Evolutionary conservation across 2,329 filamentous ascomycete genomes (phyloP).

Genomic region (Ambrosiella cleistominuta): DNA sequence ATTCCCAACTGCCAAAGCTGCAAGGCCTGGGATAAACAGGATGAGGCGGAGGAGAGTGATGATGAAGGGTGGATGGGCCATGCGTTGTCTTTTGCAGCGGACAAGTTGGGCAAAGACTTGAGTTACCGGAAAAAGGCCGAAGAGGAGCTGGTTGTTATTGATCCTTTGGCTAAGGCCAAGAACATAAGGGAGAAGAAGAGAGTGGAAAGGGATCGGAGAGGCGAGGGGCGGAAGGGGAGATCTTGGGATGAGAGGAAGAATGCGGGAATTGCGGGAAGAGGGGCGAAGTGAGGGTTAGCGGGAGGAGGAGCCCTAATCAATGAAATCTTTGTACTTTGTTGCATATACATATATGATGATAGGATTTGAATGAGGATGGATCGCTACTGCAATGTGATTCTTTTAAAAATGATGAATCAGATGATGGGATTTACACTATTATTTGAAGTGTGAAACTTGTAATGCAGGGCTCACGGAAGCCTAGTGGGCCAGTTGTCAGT

Average conservation of each 20-base stretch:
- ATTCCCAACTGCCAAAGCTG: slow-evolving; percentile 92
- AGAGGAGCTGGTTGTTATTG: slow-evolving; percentile 82
- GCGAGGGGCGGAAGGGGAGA: slow-evolving; percentile 28
- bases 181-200: slow-evolving; percentile 50
- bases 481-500: too few species aligned
- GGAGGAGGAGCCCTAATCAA: background rate
- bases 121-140: slow-evolving; percentile 82
- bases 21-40: slow-evolving; percentile 58
- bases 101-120: slow-evolving; percentile 78
- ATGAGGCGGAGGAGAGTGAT: slow-evolving; percentile 24
- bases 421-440: too few species aligned
- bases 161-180: slow-evolving; percentile 67
- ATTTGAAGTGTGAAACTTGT: too few species aligned
- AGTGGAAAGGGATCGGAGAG: slow-evolving; percentile 36
- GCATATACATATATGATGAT: too few species aligned
- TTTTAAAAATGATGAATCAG: too few species aligned
- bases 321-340: too few species aligned
- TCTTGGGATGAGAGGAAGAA: slow-evolving; percentile 41
- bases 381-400: too few species aligned
- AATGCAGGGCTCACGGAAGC: too few species aligned
- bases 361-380: too few species aligned
- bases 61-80: slow-evolving; percentile 74
- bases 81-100: slow-evolving; percentile 68
- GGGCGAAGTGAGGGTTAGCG: slow-evolving; percentile 27
- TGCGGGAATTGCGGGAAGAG: slow-evolving; percentile 37